Evolutionary conservation across 495 filamentous ascomycete genomes (phyloP).

Genomic region (Bacidia gigantensis): DNA sequence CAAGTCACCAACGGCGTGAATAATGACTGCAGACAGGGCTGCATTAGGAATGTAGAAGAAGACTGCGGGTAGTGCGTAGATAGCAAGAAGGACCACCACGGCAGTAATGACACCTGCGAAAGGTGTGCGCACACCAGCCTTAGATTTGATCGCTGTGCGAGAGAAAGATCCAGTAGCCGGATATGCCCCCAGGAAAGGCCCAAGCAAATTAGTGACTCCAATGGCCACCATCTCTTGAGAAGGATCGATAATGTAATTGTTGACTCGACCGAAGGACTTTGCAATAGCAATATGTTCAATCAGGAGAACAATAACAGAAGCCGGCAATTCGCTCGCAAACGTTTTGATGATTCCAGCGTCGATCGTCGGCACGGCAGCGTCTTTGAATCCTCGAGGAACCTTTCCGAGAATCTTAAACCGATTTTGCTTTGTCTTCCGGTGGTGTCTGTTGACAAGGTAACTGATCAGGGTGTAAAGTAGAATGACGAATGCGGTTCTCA

Average conservation of each 20-base stretch:
- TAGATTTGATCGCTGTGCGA: conserved; percentile 94
- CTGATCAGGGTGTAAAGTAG: conserved; percentile 88
- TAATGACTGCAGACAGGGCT: conserved; percentile 83
- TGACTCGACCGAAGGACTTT: conserved; percentile 91
- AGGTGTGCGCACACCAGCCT: conserved; percentile 88
- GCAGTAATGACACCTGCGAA: conserved; percentile 88
- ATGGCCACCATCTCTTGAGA: conserved; percentile 96
- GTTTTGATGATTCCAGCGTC: conserved; percentile 45
- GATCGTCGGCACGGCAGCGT: conserved; percentile 64
- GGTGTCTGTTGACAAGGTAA: conserved; percentile 60
- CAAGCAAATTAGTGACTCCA: conserved; percentile 80
- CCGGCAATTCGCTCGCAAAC: conserved; percentile 54
- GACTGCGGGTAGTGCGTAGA: conserved; percentile 80
- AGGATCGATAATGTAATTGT: conserved; percentile 96
- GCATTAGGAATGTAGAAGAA: conserved; percentile 93
- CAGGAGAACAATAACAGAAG: conserved; percentile 78
- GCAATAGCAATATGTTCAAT: conserved; percentile 98
- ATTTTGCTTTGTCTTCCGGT: conserved; percentile 26
- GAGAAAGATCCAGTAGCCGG: conserved; percentile 96
- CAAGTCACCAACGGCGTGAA: conserved; percentile 90
- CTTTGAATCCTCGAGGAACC: conserved; percentile 75
- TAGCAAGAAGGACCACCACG: conserved; percentile 77
- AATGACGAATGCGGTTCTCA: conserved; percentile 86
- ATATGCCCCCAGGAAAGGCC: conserved; percentile 87
- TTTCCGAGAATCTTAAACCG: conserved; percentile 55